These are phyloP conservation scores for Hypomontagnella monticulosa DNA, from an alignment of 495 filamentous ascomycete genomes.

Conservation along the genomic window DNA sequence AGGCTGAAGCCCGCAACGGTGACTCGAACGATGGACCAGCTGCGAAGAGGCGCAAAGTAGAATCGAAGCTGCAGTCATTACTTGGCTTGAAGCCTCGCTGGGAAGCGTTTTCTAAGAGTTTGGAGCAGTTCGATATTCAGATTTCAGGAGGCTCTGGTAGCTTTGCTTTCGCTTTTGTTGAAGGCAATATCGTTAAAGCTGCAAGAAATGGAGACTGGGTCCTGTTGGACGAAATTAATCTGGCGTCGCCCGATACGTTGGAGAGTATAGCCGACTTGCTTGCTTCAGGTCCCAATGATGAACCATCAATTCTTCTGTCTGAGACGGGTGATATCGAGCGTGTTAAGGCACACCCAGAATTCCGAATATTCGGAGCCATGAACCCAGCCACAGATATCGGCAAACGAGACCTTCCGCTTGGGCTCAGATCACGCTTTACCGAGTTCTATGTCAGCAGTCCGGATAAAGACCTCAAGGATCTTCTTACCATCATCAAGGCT, in stretches of 20 bases:
- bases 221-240: slow-evolving; percentile 96
- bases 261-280: slow-evolving; percentile 92
- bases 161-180: slow-evolving; percentile 94
- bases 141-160: slow-evolving; percentile 78
- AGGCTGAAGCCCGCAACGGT: slow-evolving; percentile 48
- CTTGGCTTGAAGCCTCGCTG: slow-evolving; percentile 74
- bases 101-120: slow-evolving; percentile 77
- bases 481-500: slow-evolving; percentile 82
- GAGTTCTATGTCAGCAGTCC: slow-evolving; percentile 92
- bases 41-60: slow-evolving; percentile 83
- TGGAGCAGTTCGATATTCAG: slow-evolving; percentile 84
- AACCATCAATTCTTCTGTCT: slow-evolving; percentile 84
- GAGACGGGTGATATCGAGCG: slow-evolving; percentile 92
- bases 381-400: slow-evolving; percentile 98
- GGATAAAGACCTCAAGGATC: slow-evolving; percentile 82
- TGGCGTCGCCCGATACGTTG: slow-evolving; percentile 92
- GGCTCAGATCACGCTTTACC: slow-evolving; percentile 87
- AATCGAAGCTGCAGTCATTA: slow-evolving; percentile 69
- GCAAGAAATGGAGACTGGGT: slow-evolving; percentile 97
- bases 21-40: slow-evolving; percentile 66
- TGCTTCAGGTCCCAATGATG: slow-evolving; percentile 68
- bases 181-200: slow-evolving; percentile 93
- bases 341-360: slow-evolving; percentile 88
- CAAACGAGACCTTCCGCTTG: slow-evolving; percentile 89
- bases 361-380: slow-evolving; percentile 98